Evolutionary conservation across 116 monocot species (phyloP), one percentile per base, ranked within the genome.

Genomic region (Posidonia oceanica): DNA sequence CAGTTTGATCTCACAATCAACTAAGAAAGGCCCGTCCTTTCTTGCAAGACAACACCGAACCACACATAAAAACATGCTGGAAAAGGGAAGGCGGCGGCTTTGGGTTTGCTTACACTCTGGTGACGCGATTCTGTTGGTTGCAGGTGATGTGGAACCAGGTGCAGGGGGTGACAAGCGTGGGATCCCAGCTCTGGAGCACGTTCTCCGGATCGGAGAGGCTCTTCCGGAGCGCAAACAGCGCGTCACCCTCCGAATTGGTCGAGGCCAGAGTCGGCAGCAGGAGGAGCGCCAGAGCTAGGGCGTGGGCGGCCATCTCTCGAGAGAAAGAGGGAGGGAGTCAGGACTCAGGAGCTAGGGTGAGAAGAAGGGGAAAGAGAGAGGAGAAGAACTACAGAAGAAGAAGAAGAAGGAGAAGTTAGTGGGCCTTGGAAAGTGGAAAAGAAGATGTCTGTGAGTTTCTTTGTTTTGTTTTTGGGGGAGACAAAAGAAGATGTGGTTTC

Each of bases 111-210:
- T 69, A 97, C 97, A 97, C 71, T 52, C 97, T 78, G 37, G 97
- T 92, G 71, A 97, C 97, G 59, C 81, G 97, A 64, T 92, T 98
- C 48, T 98, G 82, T 56, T 80, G 75, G 76, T 97, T 83, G 82
- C 97, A 97, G 74, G 97, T 97, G 76, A 97, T 87, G 74, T 97
- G 96, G 71, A 97, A 97, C 96, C 96, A 97, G 20, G 96, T 97
- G 73, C 96, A 97, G 17, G 96, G 97, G 75, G 89, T 92, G 36
- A 97, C 92, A 55, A 97, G 92, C 12, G 89, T 97, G 68, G 86
- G 92, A 75, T 97, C 97, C 97, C 97, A 97, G 82, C 92, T 92
- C 83, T 84, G 85, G 12, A 97, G 82, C 21, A 97, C 97, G 72
- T 79, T 74, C 13, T 82, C 89, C 15, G 97, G 97, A 74, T 92